Conservation (phyloP, 176 grass and related monocot species). For the Miscanthus lutarioriparius region DNA sequence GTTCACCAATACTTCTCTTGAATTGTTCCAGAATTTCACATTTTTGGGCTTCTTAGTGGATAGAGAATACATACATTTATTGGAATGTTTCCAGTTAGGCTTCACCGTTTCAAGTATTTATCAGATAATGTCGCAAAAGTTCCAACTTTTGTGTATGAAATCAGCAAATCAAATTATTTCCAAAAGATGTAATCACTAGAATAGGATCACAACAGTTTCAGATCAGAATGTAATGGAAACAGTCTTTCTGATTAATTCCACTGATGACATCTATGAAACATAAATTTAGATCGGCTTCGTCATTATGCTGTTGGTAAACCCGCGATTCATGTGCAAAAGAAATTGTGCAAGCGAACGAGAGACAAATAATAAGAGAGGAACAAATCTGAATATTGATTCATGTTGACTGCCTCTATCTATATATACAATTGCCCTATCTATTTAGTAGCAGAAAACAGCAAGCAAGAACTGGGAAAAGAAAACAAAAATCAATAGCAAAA, state of each 20-base stretch:
- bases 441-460: conserved; percentile 21
- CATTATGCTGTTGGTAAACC: background rate
- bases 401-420: background rate
- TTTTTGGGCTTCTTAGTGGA: background rate
- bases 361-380: background rate
- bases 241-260: background rate
- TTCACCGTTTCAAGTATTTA: conserved; percentile 1
- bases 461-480: background rate
- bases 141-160: background rate
- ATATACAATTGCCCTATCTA: conserved; percentile 27
- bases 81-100: background rate
- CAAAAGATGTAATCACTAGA: background rate
- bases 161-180: background rate
- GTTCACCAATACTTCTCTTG: background rate
- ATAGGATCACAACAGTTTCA: background rate
- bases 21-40: background rate
- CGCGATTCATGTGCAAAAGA: background rate
- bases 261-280: background rate
- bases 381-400: background rate
- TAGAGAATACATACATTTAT: background rate
- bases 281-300: background rate
- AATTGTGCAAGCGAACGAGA: background rate
- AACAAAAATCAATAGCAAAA: conserved; percentile 16
- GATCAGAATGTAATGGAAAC: background rate
- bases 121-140: background rate